A percentile compares a stretch with the other conserved stretches of the same genome.
Evolutionary conservation across 106 monocot species (phyloP).

Genomic region (Phalaenopsis equestris): DNA sequence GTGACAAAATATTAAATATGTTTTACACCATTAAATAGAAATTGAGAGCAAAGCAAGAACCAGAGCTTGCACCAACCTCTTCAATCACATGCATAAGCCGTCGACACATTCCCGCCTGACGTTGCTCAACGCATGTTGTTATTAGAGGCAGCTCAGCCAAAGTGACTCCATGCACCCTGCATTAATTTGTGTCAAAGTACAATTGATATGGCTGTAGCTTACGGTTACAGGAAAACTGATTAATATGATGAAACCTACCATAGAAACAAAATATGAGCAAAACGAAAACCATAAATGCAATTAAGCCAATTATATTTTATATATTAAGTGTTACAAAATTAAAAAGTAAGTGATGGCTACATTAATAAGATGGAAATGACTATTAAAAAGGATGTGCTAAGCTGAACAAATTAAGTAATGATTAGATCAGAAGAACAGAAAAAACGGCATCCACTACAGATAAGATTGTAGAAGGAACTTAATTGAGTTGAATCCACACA

Average conservation of each 20-base stretch:
- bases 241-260: not conserved
- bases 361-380: not conserved
- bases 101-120: constrained; percentile 77
- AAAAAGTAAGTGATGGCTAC: not conserved
- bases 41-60: not conserved
- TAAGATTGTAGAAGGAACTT: not conserved
- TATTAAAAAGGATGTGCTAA: not conserved
- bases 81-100: constrained; percentile 53
- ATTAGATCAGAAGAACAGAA: not conserved
- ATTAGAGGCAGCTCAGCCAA: constrained; percentile 75
- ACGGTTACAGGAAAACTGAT: not conserved
- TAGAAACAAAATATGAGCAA: not conserved
- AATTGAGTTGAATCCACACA: not conserved
- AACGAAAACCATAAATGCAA: not conserved
- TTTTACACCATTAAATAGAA: not conserved
- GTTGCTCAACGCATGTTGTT: constrained; percentile 51
- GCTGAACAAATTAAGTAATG: not conserved
- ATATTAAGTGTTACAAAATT: not conserved
- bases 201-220: not conserved
- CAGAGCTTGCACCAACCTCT: constrained; percentile 24
- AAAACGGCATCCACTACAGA: not conserved
- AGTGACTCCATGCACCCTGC: constrained; percentile 57
- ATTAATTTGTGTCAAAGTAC: not conserved
- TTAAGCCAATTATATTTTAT: not conserved
- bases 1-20: not conserved